Evolutionary conservation across 768 basidiomycete species (phyloP).

Genomic region (Omphalotus guepiniiformis): DNA sequence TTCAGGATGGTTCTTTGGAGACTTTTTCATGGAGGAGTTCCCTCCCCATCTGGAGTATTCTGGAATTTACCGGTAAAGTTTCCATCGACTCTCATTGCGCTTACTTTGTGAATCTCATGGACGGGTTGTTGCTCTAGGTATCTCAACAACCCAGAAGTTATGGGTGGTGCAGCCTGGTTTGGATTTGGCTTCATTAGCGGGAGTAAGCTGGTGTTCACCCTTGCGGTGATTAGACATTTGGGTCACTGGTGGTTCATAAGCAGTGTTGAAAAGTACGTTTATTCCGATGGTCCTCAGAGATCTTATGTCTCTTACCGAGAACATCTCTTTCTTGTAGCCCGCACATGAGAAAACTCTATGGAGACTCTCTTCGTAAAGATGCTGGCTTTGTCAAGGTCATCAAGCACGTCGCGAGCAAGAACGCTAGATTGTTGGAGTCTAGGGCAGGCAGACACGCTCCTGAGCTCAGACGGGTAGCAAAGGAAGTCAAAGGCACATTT

Average conservation of each 20-base stretch:
- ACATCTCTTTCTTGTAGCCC: conserved; percentile 50
- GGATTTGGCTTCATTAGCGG: conserved; percentile 89
- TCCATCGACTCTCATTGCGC: neutral
- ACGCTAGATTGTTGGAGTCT: conserved; percentile 69
- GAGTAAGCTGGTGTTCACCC: conserved; percentile 82
- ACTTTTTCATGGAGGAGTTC: conserved; percentile 95
- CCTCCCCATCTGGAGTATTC: conserved; percentile 90
- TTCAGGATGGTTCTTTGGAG: conserved; percentile 96
- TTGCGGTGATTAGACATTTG: conserved; percentile 82
- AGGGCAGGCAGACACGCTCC: conserved; percentile 80
- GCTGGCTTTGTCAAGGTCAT: conserved; percentile 99
- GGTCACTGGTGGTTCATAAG: conserved; percentile 97
- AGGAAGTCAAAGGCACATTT: conserved; percentile 90
- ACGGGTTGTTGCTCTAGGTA: conserved; percentile 55
- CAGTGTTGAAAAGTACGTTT: conserved; percentile 86
- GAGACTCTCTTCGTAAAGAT: conserved; percentile 88
- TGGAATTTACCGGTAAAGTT: conserved; percentile 82
- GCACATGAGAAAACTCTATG: conserved; percentile 98
- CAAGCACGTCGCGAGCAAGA: conserved; percentile 85
- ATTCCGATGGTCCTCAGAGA: neutral
- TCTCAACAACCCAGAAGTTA: conserved; percentile 92
- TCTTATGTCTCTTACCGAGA: neutral
- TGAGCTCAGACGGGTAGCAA: conserved; percentile 77
- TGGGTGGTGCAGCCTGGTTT: conserved; percentile 95
- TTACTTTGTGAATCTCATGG: too few species aligned